A percentile compares a stretch with the other conserved stretches of the same genome.
Evolutionary conservation across 2,329 filamentous ascomycete genomes (phyloP).

Genomic region (Verruconis gallopava): DNA sequence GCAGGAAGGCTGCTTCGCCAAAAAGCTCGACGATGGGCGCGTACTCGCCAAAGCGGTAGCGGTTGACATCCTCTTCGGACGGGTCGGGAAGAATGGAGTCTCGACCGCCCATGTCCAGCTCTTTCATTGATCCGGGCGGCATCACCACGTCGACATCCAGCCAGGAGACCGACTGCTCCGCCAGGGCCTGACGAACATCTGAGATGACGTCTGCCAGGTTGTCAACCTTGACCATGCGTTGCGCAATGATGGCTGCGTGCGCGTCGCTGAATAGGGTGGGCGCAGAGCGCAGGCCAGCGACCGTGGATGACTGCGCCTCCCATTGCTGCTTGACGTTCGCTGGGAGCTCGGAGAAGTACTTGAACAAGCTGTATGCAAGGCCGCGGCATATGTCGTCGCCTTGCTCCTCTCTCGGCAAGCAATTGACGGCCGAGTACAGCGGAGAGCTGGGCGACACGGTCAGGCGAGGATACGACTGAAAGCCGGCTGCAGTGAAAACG

Average conservation of each 20-base stretch:
- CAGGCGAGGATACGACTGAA: slow-evolving; percentile 79
- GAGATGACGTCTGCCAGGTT: slow-evolving; percentile 59
- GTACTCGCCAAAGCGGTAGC: slow-evolving; percentile 66
- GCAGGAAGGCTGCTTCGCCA: slow-evolving; percentile 74
- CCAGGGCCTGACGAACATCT: slow-evolving; percentile 61
- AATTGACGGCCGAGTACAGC: slow-evolving; percentile 79
- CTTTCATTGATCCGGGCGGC: slow-evolving; percentile 57
- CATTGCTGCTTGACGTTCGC: slow-evolving; percentile 61
- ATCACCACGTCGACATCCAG: slow-evolving; percentile 79
- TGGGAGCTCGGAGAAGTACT: slow-evolving; percentile 85
- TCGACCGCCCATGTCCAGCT: slow-evolving; percentile 21
- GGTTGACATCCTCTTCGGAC: slow-evolving; percentile 50
- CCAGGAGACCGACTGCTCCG: slow-evolving; percentile 71
- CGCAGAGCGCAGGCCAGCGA: slow-evolving; percentile 47
- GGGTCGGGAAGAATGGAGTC: slow-evolving; percentile 49
- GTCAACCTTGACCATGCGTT: slow-evolving; percentile 71
- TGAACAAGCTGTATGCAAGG: slow-evolving; percentile 81
- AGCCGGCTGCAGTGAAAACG: slow-evolving; percentile 77
- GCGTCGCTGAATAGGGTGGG: slow-evolving; percentile 73
- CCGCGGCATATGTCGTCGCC: slow-evolving; percentile 87
- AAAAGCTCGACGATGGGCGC: slow-evolving; percentile 64
- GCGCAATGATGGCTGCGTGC: slow-evolving; percentile 83
- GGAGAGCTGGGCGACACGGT: slow-evolving; percentile 88
- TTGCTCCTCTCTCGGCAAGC: slow-evolving; percentile 85
- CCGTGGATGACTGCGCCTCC: slow-evolving; percentile 38